Evolutionary conservation across 2,329 filamentous ascomycete genomes (phyloP), one percentile per base, ranked within the genome.

Genomic region (Colletotrichum caudatum): DNA sequence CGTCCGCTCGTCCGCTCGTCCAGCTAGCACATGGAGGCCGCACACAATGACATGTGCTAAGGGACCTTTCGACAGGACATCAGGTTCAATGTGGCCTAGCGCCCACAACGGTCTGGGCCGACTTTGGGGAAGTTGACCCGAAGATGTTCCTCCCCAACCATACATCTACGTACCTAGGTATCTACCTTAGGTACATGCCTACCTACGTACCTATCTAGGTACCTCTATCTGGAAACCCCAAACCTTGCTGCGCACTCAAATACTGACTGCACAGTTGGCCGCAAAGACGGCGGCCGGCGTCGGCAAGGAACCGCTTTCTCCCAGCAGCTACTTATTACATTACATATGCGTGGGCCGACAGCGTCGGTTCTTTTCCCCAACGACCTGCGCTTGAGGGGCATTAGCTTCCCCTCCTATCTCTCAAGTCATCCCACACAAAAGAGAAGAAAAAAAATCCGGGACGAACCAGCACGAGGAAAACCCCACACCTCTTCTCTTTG

Each of bases 351-450:
- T 59, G 64, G 26, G 44, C 44, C 35, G 12, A 20, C 16, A 37
- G 44, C 50, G 29, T 68, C 29, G 54, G 16, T 59, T n/a, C 33
- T 33, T 37, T 59, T n/a, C 65, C 41, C 59, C 69, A 69, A 69
- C 69, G 66, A 72, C 69, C n/a, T 37, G 59, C n/a, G 16, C 29
- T 33, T 53, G 33, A 26, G 48, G 60, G 50, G 35, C 37, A 59
- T 48, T 58, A 57, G 37, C 26, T 63, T 5, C 33, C 58, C 56
- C 46, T 11, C 58, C 56, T 29, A 8, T 53, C 20, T 33, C 51
- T 56, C 62, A 57, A 37, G 66, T 51, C 69, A 72, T 72, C 69
- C 69, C 69, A 69, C 66, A 66, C 64, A 71, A 64, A 72, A 20
- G 7, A 20, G 20, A 44, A 44, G 20, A 60, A 58, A 66, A 66